Conservation (phyloP, 257 asterid genomes). For the Thymus mandschuricus region DNA sequence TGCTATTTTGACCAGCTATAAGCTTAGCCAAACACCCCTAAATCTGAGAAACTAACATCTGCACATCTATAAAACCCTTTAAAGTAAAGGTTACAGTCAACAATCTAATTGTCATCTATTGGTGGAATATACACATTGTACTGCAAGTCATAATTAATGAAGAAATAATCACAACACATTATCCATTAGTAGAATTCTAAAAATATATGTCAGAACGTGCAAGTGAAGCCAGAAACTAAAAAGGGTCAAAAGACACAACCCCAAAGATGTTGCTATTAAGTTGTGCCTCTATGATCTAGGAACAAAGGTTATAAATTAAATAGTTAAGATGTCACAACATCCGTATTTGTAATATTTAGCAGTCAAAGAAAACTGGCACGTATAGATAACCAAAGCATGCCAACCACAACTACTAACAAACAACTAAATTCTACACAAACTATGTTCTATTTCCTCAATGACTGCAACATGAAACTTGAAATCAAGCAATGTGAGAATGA, state of each 20-base stretch:
- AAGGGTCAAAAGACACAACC: not conserved
- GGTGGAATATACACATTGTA: too few species aligned
- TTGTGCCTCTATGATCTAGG: not conserved
- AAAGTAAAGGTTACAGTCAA: not conserved
- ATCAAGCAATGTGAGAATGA: constrained; percentile 8
- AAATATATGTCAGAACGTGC: too few species aligned
- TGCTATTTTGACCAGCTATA: too few species aligned
- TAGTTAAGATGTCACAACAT: not conserved
- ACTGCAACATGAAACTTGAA: constrained; percentile 1
- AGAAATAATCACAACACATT: too few species aligned
- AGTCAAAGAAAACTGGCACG: not conserved
- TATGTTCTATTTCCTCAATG: not conserved
- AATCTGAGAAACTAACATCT: not conserved
- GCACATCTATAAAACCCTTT: not conserved
- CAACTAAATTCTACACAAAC: not conserved
- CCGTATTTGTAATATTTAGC: not conserved
- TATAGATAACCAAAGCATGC: not conserved
- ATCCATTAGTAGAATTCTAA: too few species aligned
- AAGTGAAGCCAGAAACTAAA: not conserved
- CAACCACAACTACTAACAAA: constrained; percentile 4
- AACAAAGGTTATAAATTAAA: not conserved
- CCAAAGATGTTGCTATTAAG: not conserved
- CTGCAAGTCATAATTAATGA: too few species aligned
- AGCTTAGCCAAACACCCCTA: too few species aligned
- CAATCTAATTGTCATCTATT: not conserved